phyloP scores from a whole-genome alignment of 495 filamentous ascomycete genomes.

The Podospora anserina region DNA sequence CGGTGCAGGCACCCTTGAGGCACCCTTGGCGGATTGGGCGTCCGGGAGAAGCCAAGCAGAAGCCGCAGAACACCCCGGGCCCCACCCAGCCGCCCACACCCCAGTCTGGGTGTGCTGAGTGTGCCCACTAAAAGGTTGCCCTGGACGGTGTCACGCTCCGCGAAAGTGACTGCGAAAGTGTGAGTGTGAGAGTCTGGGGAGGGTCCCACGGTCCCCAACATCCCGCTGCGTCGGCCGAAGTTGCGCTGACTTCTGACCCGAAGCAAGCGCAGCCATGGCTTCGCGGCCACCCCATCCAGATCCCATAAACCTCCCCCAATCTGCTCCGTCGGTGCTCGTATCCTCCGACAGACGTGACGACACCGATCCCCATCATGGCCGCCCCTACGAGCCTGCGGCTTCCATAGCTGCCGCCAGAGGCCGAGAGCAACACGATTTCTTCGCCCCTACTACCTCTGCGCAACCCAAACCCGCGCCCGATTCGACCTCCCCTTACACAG shows the following conservation, averaged over 20 bases:
- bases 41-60: constrained; percentile 2
- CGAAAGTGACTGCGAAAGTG: not conserved
- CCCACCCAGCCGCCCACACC: not conserved
- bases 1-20: not conserved
- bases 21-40: not conserved
- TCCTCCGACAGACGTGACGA: constrained; percentile 18
- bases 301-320: constrained; percentile 5
- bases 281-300: constrained; percentile 10
- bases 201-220: constrained; percentile 4
- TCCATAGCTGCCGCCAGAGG: constrained; percentile 26
- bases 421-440: constrained; percentile 23
- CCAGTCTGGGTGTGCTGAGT: not conserved
- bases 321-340: not conserved
- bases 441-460: constrained; percentile 23
- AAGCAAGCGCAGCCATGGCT: constrained; percentile 23
- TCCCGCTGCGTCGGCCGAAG: constrained; percentile 1
- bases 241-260: constrained; percentile 5
- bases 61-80: not conserved
- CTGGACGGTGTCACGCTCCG: constrained; percentile 5
- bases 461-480: constrained; percentile 13
- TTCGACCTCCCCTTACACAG: constrained; percentile 6
- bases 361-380: constrained; percentile 20
- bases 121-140: not conserved
- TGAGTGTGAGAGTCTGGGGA: constrained; percentile 1
- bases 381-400: constrained; percentile 17